These are phyloP conservation scores for Nyctanthes arbortristis DNA, from an alignment of 257 asterid genomes.

Conservation along the genomic window DNA sequence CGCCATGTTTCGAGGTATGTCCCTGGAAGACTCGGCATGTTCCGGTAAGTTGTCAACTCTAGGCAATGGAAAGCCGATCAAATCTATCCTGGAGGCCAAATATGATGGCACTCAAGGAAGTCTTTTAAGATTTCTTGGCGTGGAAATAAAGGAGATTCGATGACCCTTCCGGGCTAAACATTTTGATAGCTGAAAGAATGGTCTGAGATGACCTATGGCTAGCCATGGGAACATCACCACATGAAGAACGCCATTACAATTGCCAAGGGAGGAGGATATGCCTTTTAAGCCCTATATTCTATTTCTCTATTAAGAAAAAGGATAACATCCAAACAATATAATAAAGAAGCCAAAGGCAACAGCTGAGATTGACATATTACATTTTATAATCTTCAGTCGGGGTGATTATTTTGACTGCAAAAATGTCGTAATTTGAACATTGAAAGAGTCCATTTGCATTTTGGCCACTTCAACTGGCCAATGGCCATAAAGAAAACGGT, in stretches of 20 bases:
- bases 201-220: slow-evolving; percentile 85
- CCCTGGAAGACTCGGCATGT: slow-evolving; percentile 85
- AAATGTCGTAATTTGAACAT: too few species aligned
- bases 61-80: slow-evolving; percentile 54
- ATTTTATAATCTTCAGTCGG: too few species aligned
- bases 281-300: too few species aligned
- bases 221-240: slow-evolving; percentile 92
- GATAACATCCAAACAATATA: too few species aligned
- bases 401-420: too few species aligned
- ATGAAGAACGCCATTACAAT: slow-evolving; percentile 46
- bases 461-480: too few species aligned
- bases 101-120: slow-evolving; percentile 46
- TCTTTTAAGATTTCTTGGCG: slow-evolving; percentile 72
- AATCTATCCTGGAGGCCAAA: slow-evolving; percentile 45
- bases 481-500: too few species aligned
- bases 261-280: too few species aligned
- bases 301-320: too few species aligned
- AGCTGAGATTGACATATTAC: too few species aligned
- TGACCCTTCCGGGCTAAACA: slow-evolving; percentile 71
- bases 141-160: slow-evolving; percentile 67
- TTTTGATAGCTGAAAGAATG: slow-evolving; percentile 59
- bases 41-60: slow-evolving; percentile 51
- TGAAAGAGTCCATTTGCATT: too few species aligned
- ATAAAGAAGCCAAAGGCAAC: too few species aligned
- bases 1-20: slow-evolving; percentile 51